phyloP scores from a whole-genome alignment of 2,329 filamentous ascomycete genomes.

The Pochonia chlamydosporia region DNA sequence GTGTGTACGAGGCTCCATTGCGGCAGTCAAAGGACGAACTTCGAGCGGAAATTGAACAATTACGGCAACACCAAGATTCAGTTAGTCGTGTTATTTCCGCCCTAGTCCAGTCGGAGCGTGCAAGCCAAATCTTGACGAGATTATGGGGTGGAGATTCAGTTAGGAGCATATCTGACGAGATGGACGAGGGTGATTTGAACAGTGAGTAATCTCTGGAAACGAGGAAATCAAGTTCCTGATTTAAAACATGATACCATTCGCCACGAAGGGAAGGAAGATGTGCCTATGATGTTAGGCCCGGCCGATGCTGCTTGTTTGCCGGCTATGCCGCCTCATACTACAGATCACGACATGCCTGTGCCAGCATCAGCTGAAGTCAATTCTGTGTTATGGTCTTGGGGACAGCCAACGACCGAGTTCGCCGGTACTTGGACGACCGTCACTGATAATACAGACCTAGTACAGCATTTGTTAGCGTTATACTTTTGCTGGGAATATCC shows the following conservation, averaged over 20 bases:
- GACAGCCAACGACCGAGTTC: slow-evolving; percentile 20
- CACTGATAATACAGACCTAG: slow-evolving; percentile 50
- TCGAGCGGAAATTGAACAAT: slow-evolving; percentile 50
- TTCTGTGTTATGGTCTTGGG: slow-evolving; percentile 9
- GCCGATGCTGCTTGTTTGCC: not conserved
- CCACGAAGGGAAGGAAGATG: no score
- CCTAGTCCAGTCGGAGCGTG: slow-evolving; percentile 41
- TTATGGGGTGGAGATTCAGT: slow-evolving; percentile 47
- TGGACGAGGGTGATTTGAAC: slow-evolving; percentile 23
- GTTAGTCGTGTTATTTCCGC: slow-evolving; percentile 50
- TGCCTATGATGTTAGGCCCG: not conserved
- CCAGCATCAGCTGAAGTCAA: not conserved
- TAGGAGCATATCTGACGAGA: slow-evolving; percentile 49
- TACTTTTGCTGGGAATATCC: slow-evolving; percentile 74
- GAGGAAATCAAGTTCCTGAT: no score
- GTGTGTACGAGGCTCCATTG: slow-evolving; percentile 54
- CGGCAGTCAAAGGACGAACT: slow-evolving; percentile 58
- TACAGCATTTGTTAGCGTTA: slow-evolving; percentile 56
- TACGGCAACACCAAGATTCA: slow-evolving; percentile 46
- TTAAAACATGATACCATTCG: no score
- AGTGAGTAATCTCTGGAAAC: not conserved
- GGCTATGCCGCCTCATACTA: not conserved
- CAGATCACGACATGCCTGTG: not conserved
- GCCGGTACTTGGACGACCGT: slow-evolving; percentile 53
- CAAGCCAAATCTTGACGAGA: slow-evolving; percentile 47